Base-by-base conservation (phyloP, 306 rosid genomes). In the Inga leiocalycina region DNA sequence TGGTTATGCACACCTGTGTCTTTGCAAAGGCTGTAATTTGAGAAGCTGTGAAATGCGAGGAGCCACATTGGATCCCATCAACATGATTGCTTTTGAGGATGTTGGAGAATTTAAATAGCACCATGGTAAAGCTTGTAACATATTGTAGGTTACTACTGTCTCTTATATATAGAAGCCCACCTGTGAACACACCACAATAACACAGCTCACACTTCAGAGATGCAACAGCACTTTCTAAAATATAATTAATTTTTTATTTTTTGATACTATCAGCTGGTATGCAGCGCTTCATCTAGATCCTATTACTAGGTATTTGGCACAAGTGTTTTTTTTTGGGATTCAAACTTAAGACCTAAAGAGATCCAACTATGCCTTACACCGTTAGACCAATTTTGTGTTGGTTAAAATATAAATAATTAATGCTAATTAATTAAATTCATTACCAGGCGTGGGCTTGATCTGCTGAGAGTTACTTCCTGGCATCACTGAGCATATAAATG, bases 101-200 rank as follows among this genome's bases (percentile, higher is more conserved):
- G 73, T 86, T 90, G 78, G 94, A 87, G 87, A 89, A 90, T 80
- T 85, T 86, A 72, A 88, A 90, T 45, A 95, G 88, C 83, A 89
- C 91, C 97, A 89, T 80, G 82, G 92, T 80, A 44, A 95, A 79
- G 88, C 90, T 86, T 17, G 94, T 79, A 45, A 84, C 91, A 87
- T 92, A 95, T 79, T 93, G 98, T 86, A 92, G 80, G 81, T 93
- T 95, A 65, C 92, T 89, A 48, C 88, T 85, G 49, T 95, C 97
- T 85, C 99, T 89, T 4, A 80, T 45, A 67, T 81, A 90, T 66
- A 95, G 76, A 84, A 95, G 98, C 35, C 97, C 98, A 48, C 95
- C 98, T 95, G 89, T 37, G 65, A 61, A 64, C 15, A 52, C 10
- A 20, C 22, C 17, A 52, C 16, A 49, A 70, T 43, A 74, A 75